Percentiles rank a stretch among this genome's conserved stretches.
Conservation (phyloP, 331 rosid genomes). For the Arachis monticola region DNA sequence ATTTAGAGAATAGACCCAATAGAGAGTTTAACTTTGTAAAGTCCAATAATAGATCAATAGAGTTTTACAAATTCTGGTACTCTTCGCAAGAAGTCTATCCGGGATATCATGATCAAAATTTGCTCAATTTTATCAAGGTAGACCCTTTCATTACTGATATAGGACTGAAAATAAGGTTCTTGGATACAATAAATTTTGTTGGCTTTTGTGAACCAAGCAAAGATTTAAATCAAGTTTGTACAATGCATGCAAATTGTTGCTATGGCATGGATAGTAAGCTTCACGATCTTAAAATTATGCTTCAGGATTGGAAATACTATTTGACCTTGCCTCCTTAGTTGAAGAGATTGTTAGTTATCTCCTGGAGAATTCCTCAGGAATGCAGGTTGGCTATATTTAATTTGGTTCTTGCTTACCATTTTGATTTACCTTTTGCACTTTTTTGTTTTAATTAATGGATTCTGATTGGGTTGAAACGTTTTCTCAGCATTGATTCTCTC, state of each 20-base stretch:
- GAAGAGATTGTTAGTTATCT: constrained; percentile 54
- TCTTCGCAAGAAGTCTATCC: constrained; percentile 69
- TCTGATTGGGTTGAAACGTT: constrained; percentile 39
- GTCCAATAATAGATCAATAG: constrained; percentile 83
- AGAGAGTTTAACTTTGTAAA: constrained; percentile 88
- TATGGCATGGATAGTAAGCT: constrained; percentile 59
- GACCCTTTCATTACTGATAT: constrained; percentile 58
- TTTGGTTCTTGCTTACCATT: constrained; percentile 17
- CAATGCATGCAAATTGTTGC: too few species aligned
- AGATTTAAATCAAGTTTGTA: constrained; percentile 76
- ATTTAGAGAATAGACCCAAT: constrained; percentile 49
- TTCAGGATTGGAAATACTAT: constrained; percentile 82
- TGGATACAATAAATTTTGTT: constrained; percentile 93
- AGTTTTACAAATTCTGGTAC: constrained; percentile 85
- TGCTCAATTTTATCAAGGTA: constrained; percentile 81
- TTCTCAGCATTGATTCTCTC: constrained; percentile 64
- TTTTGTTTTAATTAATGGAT: constrained; percentile 1
- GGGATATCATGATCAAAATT: constrained; percentile 95
- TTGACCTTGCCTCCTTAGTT: constrained; percentile 68
- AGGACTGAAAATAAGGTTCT: constrained; percentile 76
- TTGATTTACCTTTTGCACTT: constrained; percentile 3
- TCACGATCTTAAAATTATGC: constrained; percentile 80
- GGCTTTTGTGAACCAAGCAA: constrained; percentile 96
- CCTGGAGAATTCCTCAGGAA: constrained; percentile 91
- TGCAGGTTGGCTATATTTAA: constrained; percentile 66